Evolutionary conservation across 305 asterid species (phyloP).

Genomic region (Fraxinus baroniana): DNA sequence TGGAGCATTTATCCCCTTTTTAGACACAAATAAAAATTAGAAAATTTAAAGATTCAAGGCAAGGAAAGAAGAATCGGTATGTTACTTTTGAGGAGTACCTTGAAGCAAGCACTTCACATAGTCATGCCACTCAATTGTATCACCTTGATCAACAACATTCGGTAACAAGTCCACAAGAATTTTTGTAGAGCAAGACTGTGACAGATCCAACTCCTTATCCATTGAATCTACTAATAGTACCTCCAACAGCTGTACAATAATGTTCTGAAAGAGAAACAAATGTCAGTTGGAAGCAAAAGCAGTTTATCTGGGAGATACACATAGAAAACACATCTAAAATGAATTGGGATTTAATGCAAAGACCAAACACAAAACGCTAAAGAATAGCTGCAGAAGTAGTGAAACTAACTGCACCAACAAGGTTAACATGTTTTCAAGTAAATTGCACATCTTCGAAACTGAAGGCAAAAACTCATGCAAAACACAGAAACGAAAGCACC

Average conservation of each 20-base stretch:
- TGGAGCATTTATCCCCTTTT: constrained; percentile 68
- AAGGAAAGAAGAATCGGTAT: constrained; percentile 16
- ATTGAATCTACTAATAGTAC: constrained; percentile 58
- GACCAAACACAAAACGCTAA: background rate
- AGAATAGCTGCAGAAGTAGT: constrained; percentile 5
- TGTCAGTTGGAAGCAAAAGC: constrained; percentile 24
- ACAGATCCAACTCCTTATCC: constrained; percentile 64
- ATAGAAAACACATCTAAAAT: constrained; percentile 15
- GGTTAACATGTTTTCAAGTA: background rate
- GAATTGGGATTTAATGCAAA: background rate
- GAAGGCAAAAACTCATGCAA: background rate
- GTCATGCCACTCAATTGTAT: constrained; percentile 50
- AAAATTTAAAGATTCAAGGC: background rate
- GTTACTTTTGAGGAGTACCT: constrained; percentile 54
- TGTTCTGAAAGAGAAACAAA: constrained; percentile 47
- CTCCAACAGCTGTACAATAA: constrained; percentile 70
- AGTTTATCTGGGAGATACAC: constrained; percentile 4
- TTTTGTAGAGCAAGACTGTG: constrained; percentile 43
- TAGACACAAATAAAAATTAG: constrained; percentile 26
- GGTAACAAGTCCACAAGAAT: constrained; percentile 54
- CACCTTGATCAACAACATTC: constrained; percentile 45
- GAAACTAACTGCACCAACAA: constrained; percentile 7
- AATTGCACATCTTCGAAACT: background rate
- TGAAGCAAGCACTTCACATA: constrained; percentile 63
- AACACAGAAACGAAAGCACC: constrained; percentile 3